Conservation (phyloP, 73 alveolate species). For the Symbiodinium pilosum region DNA sequence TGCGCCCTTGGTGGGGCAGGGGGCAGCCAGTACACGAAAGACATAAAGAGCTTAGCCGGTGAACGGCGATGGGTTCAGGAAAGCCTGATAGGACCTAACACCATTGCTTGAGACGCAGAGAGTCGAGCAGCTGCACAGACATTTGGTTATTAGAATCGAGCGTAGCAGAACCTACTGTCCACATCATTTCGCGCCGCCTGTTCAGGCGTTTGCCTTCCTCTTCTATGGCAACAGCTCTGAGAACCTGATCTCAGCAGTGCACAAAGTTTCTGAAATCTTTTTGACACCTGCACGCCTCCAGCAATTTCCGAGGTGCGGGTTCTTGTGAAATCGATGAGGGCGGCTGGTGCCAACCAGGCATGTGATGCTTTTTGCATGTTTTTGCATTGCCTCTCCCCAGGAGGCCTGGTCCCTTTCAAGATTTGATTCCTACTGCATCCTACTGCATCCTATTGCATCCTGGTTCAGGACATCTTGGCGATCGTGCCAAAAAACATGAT, state of each 20-base stretch:
- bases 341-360: conserved; percentile 78
- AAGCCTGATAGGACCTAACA: no score
- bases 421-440: no score
- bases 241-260: conserved; percentile 55
- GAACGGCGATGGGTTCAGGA: no score
- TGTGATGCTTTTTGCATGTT: background rate
- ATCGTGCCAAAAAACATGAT: conserved; percentile 86
- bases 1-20: background rate
- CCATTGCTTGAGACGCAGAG: no score
- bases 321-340: conserved; percentile 84
- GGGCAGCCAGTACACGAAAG: no score
- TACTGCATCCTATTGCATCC: no score
- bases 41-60: no score
- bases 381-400: no score
- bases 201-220: conserved; percentile 78
- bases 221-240: conserved; percentile 85
- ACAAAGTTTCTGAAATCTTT: background rate
- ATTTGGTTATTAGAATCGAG: no score
- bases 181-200: no score
- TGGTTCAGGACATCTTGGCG: conserved; percentile 61
- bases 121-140: no score
- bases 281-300: background rate
- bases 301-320: conserved; percentile 42
- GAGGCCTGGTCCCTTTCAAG: background rate
- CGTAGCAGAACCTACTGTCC: no score